Evolutionary conservation across 2,329 filamentous ascomycete species (phyloP), one percentile per base, ranked within the genome.

Genomic region (Zalaria obscura): DNA sequence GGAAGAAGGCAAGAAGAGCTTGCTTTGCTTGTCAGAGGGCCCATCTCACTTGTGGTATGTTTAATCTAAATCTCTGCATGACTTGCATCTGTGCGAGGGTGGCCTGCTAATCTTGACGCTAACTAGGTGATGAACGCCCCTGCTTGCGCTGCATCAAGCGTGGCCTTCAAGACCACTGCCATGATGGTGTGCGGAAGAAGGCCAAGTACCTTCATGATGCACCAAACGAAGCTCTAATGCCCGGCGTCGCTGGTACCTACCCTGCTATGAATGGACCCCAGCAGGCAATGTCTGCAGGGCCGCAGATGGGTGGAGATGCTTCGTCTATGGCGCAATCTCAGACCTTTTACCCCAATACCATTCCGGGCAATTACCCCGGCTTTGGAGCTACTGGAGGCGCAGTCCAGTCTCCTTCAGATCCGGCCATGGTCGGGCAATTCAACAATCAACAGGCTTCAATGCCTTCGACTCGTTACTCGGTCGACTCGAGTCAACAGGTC

Each of bases 171-270:
- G 87, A 94, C 59, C 78, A 78, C 46, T 98, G 91, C 57, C 87
- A 94, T 61, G 91, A 98, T 58, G 91, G 91, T 41, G 87, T 96
- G 40, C 82, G 91, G 48, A 98, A 98, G 65, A 98, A 96, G 72
- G 91, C 91, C 40, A 98, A 98, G 62, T 98, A 98, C 61, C 82
- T 98, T 43, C 88, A 96, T 57, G 91, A 96, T 70, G 87, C 89
- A 26, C 88, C 89, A 31, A 78, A 86, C 40, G 87, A 93, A 59
- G 87, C 87, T 36, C 70, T 95, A 47, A 75, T 89, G 57, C 85
- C 88, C n/a, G 86, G 91, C 35, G 72, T 91, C 38, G 79, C 80
- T 4, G 76, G 79, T 27, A 78, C 72, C 47, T 84, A 81, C 54
- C 74, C 50, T 26, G 41, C 60, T 56, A 43, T 55, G 55, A 43